Evolutionary conservation across 495 filamentous ascomycete genomes (phyloP).

Genomic region (Friedmanniomyces endolithicus): DNA sequence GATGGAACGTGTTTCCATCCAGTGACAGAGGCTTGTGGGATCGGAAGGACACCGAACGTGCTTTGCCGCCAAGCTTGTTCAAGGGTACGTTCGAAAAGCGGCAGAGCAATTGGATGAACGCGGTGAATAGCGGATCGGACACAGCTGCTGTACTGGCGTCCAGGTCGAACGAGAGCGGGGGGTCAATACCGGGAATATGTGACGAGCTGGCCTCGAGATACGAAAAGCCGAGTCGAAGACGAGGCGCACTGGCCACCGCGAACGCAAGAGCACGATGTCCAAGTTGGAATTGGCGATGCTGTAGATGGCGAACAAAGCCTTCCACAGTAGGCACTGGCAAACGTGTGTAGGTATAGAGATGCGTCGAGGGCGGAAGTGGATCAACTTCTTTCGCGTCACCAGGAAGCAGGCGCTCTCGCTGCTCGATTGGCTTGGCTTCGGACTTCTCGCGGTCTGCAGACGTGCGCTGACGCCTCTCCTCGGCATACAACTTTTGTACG

Average conservation of each 20-base stretch:
- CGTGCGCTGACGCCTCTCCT: constrained; percentile 23
- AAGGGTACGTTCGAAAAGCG: constrained; percentile 23
- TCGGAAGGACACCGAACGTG: not conserved
- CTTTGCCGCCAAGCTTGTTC: not conserved
- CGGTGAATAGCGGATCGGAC: constrained; percentile 34
- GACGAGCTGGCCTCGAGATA: constrained; percentile 31
- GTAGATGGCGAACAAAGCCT: constrained; percentile 44
- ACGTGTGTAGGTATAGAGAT: constrained; percentile 46
- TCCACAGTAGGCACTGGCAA: constrained; percentile 43
- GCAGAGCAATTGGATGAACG: constrained; percentile 40
- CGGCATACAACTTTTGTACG: constrained; percentile 45
- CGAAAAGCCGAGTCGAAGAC: constrained; percentile 31
- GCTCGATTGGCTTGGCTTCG: not conserved
- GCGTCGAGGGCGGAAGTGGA: constrained; percentile 42
- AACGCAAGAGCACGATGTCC: constrained; percentile 34
- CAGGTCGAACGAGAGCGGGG: not conserved
- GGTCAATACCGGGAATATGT: not conserved
- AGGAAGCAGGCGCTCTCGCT: constrained; percentile 33
- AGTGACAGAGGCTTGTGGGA: not conserved
- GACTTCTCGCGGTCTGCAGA: not conserved
- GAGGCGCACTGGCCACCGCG: constrained; percentile 36
- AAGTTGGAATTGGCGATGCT: constrained; percentile 35
- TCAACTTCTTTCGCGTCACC: constrained; percentile 51
- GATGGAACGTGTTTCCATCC: not conserved
- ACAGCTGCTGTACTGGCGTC: constrained; percentile 7